phyloP scores from a whole-genome alignment of 345 rosid genomes.

The Eucalyptus tenuipes region DNA sequence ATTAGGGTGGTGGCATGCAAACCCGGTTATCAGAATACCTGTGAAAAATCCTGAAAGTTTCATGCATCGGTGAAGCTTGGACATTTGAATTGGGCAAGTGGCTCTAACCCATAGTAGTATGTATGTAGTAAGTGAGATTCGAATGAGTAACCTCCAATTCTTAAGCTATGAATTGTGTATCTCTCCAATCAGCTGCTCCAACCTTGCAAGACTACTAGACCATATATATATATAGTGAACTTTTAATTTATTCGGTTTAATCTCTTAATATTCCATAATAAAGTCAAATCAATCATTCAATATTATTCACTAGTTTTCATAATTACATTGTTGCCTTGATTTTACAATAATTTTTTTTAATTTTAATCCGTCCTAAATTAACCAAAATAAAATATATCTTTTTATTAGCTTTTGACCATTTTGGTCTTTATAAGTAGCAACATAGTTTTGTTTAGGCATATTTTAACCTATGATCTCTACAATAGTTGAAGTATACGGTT shows the following conservation, averaged over 20 bases:
- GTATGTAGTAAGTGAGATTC: not conserved
- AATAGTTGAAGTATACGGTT: not conserved
- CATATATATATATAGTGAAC: not conserved
- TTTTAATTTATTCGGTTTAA: not conserved
- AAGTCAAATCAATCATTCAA: not conserved
- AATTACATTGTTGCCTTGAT: not conserved
- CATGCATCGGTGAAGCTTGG: not conserved
- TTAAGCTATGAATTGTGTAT: not conserved
- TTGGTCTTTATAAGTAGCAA: not conserved
- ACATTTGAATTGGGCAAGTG: not conserved
- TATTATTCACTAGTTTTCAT: not conserved
- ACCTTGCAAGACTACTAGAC: accelerated
- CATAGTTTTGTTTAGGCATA: not conserved
- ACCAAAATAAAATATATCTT: not conserved
- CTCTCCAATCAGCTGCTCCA: not conserved
- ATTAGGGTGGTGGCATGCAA: not conserved
- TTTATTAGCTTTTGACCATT: not conserved
- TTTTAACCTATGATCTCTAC: not conserved
- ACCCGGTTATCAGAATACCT: not conserved
- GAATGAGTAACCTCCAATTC: not conserved
- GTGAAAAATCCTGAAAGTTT: not conserved
- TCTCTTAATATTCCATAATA: not conserved
- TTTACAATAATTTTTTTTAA: not conserved
- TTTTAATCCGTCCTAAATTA: not conserved
- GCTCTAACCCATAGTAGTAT: not conserved